Conservation (phyloP, 2,329 filamentous ascomycete genomes). For the Graphilbum fragrans region DNA sequence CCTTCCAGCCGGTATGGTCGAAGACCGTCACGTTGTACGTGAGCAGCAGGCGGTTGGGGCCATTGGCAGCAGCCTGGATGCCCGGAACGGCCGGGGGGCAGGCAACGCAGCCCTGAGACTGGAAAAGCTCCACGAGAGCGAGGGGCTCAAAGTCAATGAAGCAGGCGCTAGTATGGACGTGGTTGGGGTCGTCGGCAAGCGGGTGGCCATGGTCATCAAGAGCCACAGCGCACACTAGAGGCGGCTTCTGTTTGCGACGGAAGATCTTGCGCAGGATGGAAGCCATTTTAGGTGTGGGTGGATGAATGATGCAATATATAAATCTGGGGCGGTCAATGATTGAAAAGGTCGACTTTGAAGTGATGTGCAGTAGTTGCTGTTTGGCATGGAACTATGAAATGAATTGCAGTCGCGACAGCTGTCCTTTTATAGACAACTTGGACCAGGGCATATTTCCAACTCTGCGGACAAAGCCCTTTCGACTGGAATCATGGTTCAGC, state of each 20-base stretch:
- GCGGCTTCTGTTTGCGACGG: constrained; percentile 19
- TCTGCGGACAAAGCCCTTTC: no score
- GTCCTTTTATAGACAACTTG: no score
- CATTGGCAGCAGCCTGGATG: constrained; percentile 15
- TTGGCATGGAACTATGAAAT: no score
- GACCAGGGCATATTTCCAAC: no score
- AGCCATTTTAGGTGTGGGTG: not conserved
- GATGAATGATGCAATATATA: no score
- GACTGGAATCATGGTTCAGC: no score
- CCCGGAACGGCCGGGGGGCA: constrained; percentile 20
- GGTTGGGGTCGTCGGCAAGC: constrained; percentile 13
- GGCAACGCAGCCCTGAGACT: constrained; percentile 21
- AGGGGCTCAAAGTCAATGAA: constrained; percentile 20
- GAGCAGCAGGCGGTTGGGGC: constrained; percentile 19
- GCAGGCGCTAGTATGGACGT: constrained; percentile 19
- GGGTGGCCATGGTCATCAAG: constrained; percentile 13
- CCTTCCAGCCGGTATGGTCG: constrained; percentile 21
- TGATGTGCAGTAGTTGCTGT: no score
- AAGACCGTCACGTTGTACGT: constrained; percentile 23
- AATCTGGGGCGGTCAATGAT: no score
- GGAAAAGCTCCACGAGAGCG: constrained; percentile 21
- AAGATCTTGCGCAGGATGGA: constrained; percentile 13
- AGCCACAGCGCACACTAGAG: constrained; percentile 17
- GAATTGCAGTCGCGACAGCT: no score
- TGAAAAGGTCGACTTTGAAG: no score